Percentiles rank a stretch among this genome's conserved stretches.
Evolutionary conservation across 2,329 filamentous ascomycete genomes (phyloP).

Genomic region (Trichoderma koningiopsis): DNA sequence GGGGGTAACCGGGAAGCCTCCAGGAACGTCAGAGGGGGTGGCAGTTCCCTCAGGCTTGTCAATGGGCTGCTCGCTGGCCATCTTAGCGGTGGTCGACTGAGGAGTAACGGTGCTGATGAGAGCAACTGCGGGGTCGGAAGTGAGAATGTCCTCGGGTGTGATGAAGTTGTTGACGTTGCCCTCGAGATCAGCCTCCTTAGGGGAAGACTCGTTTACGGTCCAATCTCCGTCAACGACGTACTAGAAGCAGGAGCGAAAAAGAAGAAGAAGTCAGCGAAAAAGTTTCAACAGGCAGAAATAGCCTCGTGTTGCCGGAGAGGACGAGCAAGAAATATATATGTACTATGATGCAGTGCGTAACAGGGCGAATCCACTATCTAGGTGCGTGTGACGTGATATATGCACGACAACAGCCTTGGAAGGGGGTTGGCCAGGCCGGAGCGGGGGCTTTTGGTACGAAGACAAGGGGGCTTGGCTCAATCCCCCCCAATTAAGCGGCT

Average conservation of each 20-base stretch:
- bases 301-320: conserved; percentile 1
- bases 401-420: conserved; percentile 22
- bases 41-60: conserved; percentile 29
- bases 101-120: conserved; percentile 70
- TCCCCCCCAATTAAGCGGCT: conserved; percentile 18
- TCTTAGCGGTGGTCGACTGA: conserved; percentile 68
- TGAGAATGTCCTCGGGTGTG: conserved; percentile 67
- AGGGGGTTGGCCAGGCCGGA: conserved; percentile 25
- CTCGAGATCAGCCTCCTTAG: conserved; percentile 78
- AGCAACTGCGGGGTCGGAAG: conserved; percentile 49
- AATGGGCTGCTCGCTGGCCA: conserved; percentile 54
- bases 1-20: conserved; percentile 68
- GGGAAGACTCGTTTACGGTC: conserved; percentile 78
- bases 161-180: conserved; percentile 95
- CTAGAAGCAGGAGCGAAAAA: conserved; percentile 49
- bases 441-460: conserved; percentile 24
- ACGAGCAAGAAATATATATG: conserved; percentile 12
- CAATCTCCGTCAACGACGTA: conserved; percentile 94
- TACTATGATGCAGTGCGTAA: conserved; percentile 25
- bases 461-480: conserved; percentile 15
- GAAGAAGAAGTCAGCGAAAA: conserved; percentile 26
- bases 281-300: neutral
- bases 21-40: conserved; percentile 45
- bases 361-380: conserved; percentile 20
- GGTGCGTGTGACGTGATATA: conserved; percentile 28